Percentiles rank a stretch among this genome's conserved stretches.
These are phyloP conservation scores for Stagonosporopsis vannaccii DNA, from an alignment of 2,329 filamentous ascomycete genomes.

Conservation along the genomic window DNA sequence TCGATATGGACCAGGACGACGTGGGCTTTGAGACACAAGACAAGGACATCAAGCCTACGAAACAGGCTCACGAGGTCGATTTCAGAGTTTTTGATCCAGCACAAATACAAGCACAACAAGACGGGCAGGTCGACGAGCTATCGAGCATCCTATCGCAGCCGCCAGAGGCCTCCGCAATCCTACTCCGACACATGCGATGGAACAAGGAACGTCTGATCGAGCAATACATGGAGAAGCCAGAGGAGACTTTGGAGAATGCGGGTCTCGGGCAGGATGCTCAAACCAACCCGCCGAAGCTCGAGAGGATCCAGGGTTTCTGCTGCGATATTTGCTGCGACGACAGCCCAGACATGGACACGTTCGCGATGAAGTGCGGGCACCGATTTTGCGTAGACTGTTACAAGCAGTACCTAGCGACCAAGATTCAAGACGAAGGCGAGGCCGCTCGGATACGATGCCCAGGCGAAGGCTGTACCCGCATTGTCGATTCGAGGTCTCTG, in stretches of 20 bases:
- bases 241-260: slow-evolving; percentile 81
- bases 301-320: slow-evolving; percentile 76
- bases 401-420: slow-evolving; percentile 86
- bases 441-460: slow-evolving; percentile 95
- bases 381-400: slow-evolving; percentile 95
- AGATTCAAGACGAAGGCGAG: slow-evolving; percentile 95
- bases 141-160: slow-evolving; percentile 89
- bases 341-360: slow-evolving; percentile 75
- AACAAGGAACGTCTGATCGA: slow-evolving; percentile 96
- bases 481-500: slow-evolving; percentile 89
- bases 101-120: slow-evolving; percentile 86
- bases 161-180: slow-evolving; percentile 87
- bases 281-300: slow-evolving; percentile 67
- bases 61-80: slow-evolving; percentile 80
- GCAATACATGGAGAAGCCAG: slow-evolving; percentile 90
- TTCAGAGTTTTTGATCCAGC: slow-evolving; percentile 80
- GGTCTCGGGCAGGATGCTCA: slow-evolving; percentile 69
- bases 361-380: slow-evolving; percentile 94
- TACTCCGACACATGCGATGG: slow-evolving; percentile 90
- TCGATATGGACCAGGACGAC: slow-evolving; percentile 66
- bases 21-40: slow-evolving; percentile 69
- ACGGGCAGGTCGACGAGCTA: slow-evolving; percentile 86
- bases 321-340: slow-evolving; percentile 99
- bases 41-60: slow-evolving; percentile 75
- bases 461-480: slow-evolving; percentile 82